phyloP scores from a whole-genome alignment of 164 flowering plant genomes.

The Stephania yunnanensis region DNA sequence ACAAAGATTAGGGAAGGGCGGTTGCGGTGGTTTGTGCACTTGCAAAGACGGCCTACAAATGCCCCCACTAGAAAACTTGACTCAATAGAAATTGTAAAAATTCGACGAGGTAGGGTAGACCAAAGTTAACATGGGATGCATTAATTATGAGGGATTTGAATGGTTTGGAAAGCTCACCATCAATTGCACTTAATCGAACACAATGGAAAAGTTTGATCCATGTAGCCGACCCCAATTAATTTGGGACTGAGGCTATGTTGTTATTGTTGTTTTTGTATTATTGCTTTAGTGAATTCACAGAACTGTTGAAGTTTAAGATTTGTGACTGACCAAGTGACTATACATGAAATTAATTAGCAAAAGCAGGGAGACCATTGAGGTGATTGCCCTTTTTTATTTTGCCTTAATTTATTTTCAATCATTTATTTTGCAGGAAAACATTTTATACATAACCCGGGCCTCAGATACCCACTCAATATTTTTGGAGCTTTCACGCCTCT shows the following conservation, averaged over 20 bases:
- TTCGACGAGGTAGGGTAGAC: too few species aligned
- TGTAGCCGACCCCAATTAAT: too few species aligned
- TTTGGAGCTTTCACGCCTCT: conserved; percentile 75
- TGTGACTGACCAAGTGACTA: not conserved
- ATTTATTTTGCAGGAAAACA: conserved; percentile 45
- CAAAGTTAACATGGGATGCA: too few species aligned
- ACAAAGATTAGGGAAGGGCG: too few species aligned
- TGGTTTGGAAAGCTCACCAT: too few species aligned
- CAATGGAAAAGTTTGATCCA: too few species aligned
- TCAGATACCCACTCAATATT: conserved; percentile 68
- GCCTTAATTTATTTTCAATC: not conserved
- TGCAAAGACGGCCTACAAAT: too few species aligned
- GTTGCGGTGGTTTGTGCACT: too few species aligned
- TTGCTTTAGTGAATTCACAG: not conserved
- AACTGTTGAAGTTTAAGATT: not conserved
- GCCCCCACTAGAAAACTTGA: too few species aligned
- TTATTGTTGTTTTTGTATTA: not conserved
- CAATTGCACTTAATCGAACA: too few species aligned
- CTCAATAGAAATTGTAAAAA: too few species aligned
- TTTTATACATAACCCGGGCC: conserved; percentile 47
- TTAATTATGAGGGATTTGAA: too few species aligned
- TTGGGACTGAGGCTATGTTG: not conserved
- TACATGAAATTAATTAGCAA: not conserved
- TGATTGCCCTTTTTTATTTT: not conserved
- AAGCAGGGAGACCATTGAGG: not conserved